These are phyloP conservation scores for Chalciporus pseudorubinellus DNA, from an alignment of 768 basidiomycete species.

Conservation along the genomic window DNA sequence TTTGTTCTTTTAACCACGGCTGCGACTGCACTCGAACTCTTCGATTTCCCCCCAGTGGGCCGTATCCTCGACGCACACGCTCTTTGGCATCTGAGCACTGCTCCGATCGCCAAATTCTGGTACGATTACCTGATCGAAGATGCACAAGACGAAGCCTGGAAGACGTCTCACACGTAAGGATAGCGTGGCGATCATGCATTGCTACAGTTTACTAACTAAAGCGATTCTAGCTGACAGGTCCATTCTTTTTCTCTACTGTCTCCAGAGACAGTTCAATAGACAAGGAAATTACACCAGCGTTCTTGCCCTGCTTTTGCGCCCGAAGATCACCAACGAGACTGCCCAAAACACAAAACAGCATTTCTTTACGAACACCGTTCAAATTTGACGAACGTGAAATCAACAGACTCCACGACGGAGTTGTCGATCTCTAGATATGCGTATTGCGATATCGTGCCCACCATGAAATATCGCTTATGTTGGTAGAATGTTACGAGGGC, in stretches of 20 bases:
- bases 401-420: conserved; percentile 32
- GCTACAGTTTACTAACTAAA: conserved; percentile 6
- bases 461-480: conserved; percentile 33
- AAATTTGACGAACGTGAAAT: conserved; percentile 32
- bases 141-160: conserved; percentile 68
- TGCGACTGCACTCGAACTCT: conserved; percentile 78
- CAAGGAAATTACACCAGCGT: conserved; percentile 6
- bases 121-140: conserved; percentile 82
- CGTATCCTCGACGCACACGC: conserved; percentile 86
- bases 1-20: conserved; percentile 70
- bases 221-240: conserved; percentile 14
- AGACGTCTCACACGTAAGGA: conserved; percentile 35
- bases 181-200: neutral
- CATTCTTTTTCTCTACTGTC: neutral
- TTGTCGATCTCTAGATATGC: conserved; percentile 38
- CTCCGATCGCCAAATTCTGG: conserved; percentile 75
- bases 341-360: neutral
- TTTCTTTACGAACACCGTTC: neutral
- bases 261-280: neutral
- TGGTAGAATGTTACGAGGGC: conserved; percentile 36
- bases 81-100: conserved; percentile 89
- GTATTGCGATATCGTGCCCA: conserved; percentile 35
- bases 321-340: conserved; percentile 36
- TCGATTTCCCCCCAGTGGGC: conserved; percentile 85
- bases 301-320: conserved; percentile 25